A percentile compares a stretch with the other conserved stretches of the same genome.
These are phyloP conservation scores for Fistulifera pelliculosa DNA, from an alignment of 108 stramenopile species.

Conservation along the genomic window DNA sequence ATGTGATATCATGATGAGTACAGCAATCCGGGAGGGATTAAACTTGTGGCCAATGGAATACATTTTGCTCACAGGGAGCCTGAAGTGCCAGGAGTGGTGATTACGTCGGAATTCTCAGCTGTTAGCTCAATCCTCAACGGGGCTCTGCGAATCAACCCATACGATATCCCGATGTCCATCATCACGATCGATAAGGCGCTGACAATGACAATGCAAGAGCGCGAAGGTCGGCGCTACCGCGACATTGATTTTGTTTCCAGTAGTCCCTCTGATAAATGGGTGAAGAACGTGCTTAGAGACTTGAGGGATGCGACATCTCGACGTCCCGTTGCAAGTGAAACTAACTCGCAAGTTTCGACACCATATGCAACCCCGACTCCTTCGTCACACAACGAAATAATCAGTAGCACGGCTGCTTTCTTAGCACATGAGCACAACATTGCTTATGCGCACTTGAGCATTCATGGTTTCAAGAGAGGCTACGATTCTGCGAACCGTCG, in stretches of 20 bases:
- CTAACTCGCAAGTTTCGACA: constrained; percentile 10
- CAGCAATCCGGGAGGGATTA: constrained; percentile 93
- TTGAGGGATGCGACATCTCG: constrained; percentile 57
- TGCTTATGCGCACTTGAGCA: constrained; percentile 49
- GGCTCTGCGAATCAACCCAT: constrained; percentile 96
- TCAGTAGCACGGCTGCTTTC: constrained; percentile 47
- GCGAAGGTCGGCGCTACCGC: constrained; percentile 83
- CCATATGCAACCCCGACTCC: constrained; percentile 16
- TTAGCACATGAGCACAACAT: constrained; percentile 48
- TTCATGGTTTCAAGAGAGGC: constrained; percentile 48
- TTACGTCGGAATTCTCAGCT: constrained; percentile 96
- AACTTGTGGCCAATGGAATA: constrained; percentile 97
- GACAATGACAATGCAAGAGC: constrained; percentile 74
- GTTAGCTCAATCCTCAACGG: constrained; percentile 94
- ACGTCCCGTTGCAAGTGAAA: constrained; percentile 12
- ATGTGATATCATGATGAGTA: constrained; percentile 80
- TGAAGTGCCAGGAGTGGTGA: constrained; percentile 84
- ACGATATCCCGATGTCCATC: constrained; percentile 82
- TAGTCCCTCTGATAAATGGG: constrained; percentile 93
- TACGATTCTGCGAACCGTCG: constrained; percentile 66
- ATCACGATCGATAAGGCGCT: constrained; percentile 90
- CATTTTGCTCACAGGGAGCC: constrained; percentile 70
- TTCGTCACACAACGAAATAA: constrained; percentile 18
- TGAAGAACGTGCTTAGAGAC: constrained; percentile 87
- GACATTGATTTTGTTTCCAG: constrained; percentile 95